phyloP scores from a whole-genome alignment of 129 eudicot genomes.

The Logfia minima region DNA sequence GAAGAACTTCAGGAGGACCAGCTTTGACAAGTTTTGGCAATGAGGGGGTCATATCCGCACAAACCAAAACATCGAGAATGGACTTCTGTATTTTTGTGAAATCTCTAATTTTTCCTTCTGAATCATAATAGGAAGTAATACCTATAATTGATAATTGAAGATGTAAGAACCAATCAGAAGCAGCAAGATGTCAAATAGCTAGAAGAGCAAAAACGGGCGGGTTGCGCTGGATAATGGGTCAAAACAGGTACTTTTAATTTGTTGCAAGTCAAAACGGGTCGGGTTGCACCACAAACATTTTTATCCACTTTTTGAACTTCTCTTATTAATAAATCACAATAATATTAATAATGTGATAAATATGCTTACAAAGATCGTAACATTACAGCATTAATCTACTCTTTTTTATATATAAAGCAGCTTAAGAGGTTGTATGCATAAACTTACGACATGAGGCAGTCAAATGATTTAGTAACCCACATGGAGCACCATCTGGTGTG shows the following conservation, averaged over 20 bases:
- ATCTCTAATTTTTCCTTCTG: conserved; percentile 62
- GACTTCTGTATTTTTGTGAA: conserved; percentile 58
- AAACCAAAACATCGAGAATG: conserved; percentile 53
- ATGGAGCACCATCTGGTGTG: conserved; percentile 98
- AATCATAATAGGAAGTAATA: conserved; percentile 74
- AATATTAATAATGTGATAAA: not conserved
- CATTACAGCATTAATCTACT: not conserved
- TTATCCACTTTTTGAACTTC: not conserved
- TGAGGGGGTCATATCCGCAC: conserved; percentile 75
- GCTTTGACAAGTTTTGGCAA: conserved; percentile 73
- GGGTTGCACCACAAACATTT: conserved; percentile 6
- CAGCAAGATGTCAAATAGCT: not conserved
- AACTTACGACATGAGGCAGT: conserved; percentile 87
- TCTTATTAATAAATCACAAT: no score
- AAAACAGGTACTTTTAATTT: not conserved
- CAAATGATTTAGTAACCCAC: conserved; percentile 91
- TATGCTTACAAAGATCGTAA: not conserved
- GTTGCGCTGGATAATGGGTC: not conserved
- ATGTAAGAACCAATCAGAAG: not conserved
- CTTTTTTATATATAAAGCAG: not conserved
- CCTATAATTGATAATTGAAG: conserved; percentile 40
- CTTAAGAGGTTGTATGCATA: not conserved
- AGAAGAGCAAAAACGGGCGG: not conserved
- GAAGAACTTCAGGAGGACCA: conserved; percentile 88
- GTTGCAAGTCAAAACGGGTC: not conserved